Evolutionary conservation across 2,329 filamentous ascomycete genomes (phyloP).

Genomic region (Penicillium sp.): DNA sequence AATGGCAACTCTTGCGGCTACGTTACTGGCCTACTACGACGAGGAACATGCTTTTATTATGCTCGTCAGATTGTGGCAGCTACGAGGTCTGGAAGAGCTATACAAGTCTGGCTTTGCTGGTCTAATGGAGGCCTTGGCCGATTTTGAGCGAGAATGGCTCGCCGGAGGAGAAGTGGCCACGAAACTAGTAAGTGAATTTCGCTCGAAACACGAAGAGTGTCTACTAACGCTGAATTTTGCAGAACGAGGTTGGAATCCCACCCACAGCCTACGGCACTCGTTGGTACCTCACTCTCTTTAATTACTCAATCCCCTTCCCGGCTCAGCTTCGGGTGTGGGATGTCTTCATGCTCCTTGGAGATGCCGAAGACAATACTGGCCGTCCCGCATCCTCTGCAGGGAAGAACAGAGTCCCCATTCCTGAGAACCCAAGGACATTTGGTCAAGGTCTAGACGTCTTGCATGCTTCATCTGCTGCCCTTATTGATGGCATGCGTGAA

Average conservation of each 20-base stretch:
- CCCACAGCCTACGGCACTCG: slow-evolving; percentile 91
- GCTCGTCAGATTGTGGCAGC: slow-evolving; percentile 90
- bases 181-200: slow-evolving; percentile 65
- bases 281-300: slow-evolving; percentile 98
- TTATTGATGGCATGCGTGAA: slow-evolving; percentile 86
- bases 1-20: slow-evolving; percentile 92
- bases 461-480: slow-evolving; percentile 82
- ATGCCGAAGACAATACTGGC: slow-evolving; percentile 53
- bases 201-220: not conserved
- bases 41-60: slow-evolving; percentile 94
- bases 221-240: slow-evolving; percentile 7
- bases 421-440: slow-evolving; percentile 41
- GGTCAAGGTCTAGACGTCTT: slow-evolving; percentile 76
- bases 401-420: slow-evolving; percentile 24
- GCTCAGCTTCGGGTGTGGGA: slow-evolving; percentile 97
- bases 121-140: slow-evolving; percentile 77
- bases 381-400: slow-evolving; percentile 19
- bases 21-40: slow-evolving; percentile 92
- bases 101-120: slow-evolving; percentile 83
- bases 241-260: slow-evolving; percentile 76
- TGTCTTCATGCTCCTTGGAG: slow-evolving; percentile 91
- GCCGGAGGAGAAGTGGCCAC: slow-evolving; percentile 70
- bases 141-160: slow-evolving; percentile 85
- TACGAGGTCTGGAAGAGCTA: slow-evolving; percentile 79
- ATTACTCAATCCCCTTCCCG: slow-evolving; percentile 90